phyloP scores from a whole-genome alignment of 768 basidiomycete genomes.

The Mycena vitilis region DNA sequence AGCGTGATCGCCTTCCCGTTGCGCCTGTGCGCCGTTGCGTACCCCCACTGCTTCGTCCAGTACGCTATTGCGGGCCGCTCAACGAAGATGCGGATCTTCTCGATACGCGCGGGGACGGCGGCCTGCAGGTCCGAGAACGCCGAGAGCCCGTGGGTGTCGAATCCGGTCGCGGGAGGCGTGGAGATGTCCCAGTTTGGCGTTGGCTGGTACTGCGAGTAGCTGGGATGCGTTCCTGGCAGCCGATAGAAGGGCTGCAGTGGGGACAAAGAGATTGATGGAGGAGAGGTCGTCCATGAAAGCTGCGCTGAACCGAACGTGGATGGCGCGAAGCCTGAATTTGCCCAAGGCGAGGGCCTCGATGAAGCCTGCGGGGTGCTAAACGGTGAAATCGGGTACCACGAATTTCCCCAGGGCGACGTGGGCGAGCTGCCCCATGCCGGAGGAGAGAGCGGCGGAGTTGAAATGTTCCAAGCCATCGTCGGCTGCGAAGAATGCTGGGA shows the following conservation, averaged over 20 bases:
- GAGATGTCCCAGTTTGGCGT: constrained; percentile 18
- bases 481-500: constrained; percentile 5
- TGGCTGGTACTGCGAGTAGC: constrained; percentile 1
- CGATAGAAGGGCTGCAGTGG: too few relatives aligned
- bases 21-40: constrained; percentile 16
- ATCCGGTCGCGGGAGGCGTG: not conserved
- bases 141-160: constrained; percentile 1
- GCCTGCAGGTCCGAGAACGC: not conserved
- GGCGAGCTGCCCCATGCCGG: not conserved
- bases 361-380: not conserved
- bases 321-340: constrained; percentile 3
- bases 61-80: constrained; percentile 9
- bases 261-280: not conserved
- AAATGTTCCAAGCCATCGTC: constrained; percentile 2
- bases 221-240: not conserved
- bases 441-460: not conserved
- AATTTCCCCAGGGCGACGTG: constrained; percentile 3
- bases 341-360: not conserved
- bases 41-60: constrained; percentile 29
- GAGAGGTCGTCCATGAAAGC: not conserved
- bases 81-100: constrained; percentile 25
- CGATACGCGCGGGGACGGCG: constrained; percentile 10
- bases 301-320: constrained; percentile 11
- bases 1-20: constrained; percentile 20
- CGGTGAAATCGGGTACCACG: constrained; percentile 4